phyloP scores from a whole-genome alignment of 768 basidiomycete species.

The Dacryopinax primogenitus region DNA sequence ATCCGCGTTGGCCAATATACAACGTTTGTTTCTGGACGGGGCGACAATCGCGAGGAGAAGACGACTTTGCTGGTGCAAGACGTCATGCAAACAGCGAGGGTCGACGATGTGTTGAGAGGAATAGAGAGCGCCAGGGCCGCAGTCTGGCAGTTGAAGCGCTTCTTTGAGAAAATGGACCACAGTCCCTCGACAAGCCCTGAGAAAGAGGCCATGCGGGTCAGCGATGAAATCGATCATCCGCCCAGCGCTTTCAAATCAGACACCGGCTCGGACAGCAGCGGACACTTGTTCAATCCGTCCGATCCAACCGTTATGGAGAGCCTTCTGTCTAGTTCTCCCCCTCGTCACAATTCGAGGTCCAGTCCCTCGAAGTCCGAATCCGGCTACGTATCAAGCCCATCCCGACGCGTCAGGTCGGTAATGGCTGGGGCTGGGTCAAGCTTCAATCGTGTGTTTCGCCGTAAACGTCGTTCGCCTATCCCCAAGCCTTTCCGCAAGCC shows the following conservation, averaged over 20 bases:
- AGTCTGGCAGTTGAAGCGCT: neutral
- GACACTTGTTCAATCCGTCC: neutral
- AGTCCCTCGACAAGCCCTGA: slow-evolving; percentile 1
- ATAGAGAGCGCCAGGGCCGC: neutral
- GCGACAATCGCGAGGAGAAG: neutral
- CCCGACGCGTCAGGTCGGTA: neutral
- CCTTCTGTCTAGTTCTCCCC: neutral
- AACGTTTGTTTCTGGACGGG: neutral
- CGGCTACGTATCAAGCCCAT: neutral
- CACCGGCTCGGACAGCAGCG: neutral
- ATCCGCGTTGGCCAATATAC: neutral
- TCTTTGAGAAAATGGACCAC: neutral
- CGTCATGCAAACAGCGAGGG: neutral
- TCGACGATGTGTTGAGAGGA: neutral
- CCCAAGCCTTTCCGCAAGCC: neutral
- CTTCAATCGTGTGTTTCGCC: neutral
- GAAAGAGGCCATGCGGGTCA: too few species aligned
- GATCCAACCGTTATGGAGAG: neutral
- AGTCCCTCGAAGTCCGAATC: neutral
- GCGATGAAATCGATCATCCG: neutral
- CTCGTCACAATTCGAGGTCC: neutral
- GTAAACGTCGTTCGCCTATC: neutral
- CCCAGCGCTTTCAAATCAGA: neutral
- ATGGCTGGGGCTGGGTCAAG: neutral
- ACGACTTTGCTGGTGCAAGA: neutral